Evolutionary conservation across 306 rosid species (phyloP).

Genomic region (Cucurbita ficifolia): DNA sequence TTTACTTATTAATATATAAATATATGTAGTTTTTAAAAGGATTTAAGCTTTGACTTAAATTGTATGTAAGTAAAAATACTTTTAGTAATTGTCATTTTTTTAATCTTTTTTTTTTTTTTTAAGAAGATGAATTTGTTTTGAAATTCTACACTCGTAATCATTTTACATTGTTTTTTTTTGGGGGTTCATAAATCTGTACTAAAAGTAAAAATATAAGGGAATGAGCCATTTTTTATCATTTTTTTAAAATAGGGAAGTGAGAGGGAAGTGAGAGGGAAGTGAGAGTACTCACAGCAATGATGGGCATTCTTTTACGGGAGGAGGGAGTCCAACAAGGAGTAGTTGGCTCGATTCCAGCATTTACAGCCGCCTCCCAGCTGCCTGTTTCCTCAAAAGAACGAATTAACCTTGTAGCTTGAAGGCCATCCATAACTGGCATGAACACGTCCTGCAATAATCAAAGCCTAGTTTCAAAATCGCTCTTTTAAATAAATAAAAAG

Average conservation of each 20-base stretch:
- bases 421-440: conserved; percentile 96
- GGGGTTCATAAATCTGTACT: too few relatives aligned
- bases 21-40: too few relatives aligned
- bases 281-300: conserved; percentile 54
- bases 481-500: too few relatives aligned
- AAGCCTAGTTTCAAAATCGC: background rate
- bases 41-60: too few relatives aligned
- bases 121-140: background rate
- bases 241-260: background rate
- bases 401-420: conserved; percentile 73
- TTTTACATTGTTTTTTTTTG: too few relatives aligned
- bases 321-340: conserved; percentile 6
- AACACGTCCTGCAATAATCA: conserved; percentile 53
- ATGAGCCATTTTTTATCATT: too few relatives aligned
- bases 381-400: conserved; percentile 84
- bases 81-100: too few relatives aligned
- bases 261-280: background rate
- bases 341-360: conserved; percentile 45
- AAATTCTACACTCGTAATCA: too few relatives aligned
- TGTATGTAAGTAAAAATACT: too few relatives aligned
- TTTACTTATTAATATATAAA: too few relatives aligned
- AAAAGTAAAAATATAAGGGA: too few relatives aligned
- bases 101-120: too few relatives aligned
- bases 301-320: conserved; percentile 37
- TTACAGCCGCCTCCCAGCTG: conserved; percentile 63